Conservation (phyloP, 805 yeast genomes). For the Ogataea nonfermentans region DNA sequence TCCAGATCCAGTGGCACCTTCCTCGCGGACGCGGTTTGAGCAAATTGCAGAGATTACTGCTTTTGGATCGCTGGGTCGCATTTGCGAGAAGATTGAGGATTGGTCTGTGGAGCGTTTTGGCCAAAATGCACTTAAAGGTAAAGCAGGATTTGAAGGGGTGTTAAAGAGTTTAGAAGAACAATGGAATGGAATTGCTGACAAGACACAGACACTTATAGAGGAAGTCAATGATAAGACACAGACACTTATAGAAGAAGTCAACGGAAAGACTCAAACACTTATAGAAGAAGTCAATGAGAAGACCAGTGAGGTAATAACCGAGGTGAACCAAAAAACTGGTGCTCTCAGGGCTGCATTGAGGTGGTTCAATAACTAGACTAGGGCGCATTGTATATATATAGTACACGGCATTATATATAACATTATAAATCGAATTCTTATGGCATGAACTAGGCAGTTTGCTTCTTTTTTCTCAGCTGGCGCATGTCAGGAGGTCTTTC, state of each 20-base stretch:
- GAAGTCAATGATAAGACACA: slow-evolving; percentile 29
- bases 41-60: slow-evolving; percentile 92
- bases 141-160: slow-evolving; percentile 80
- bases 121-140: slow-evolving; percentile 83
- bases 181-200: slow-evolving; percentile 28
- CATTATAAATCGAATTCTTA: not conserved
- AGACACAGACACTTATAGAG: slow-evolving; percentile 17
- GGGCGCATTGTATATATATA: slow-evolving; percentile 4
- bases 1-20: slow-evolving; percentile 60
- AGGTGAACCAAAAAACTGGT: slow-evolving; percentile 25
- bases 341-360: slow-evolving; percentile 2
- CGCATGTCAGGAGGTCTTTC: slow-evolving; percentile 80
- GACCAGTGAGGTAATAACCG: slow-evolving; percentile 29
- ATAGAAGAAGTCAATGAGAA: slow-evolving; percentile 27
- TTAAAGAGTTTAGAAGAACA: slow-evolving; percentile 48
- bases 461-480: slow-evolving; percentile 47
- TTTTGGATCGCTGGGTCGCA: slow-evolving; percentile 61
- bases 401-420: slow-evolving; percentile 4
- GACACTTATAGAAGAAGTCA: slow-evolving; percentile 25
- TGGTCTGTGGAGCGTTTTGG: slow-evolving; percentile 89
- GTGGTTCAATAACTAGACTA: slow-evolving; percentile 1
- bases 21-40: slow-evolving; percentile 54
- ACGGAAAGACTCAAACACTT: slow-evolving; percentile 25
- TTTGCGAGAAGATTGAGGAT: slow-evolving; percentile 84
- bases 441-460: slow-evolving; percentile 10